Base-by-base conservation (phyloP, 2,329 filamentous ascomycete species). In the Stagonosporopsis chrysanthemi region DNA sequence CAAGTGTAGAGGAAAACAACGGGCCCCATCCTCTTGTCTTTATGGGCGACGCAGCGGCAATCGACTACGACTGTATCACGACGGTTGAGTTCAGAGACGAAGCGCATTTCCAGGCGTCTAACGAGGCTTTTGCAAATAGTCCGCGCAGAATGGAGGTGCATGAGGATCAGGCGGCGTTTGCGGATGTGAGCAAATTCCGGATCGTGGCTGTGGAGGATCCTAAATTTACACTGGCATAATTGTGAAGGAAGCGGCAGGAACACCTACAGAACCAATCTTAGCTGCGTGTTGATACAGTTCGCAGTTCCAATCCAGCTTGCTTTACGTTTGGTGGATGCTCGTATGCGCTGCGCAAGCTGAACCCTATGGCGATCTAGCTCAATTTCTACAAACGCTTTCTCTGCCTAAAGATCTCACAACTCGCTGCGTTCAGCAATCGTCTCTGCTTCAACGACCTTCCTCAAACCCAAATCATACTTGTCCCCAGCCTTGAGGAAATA, bases 401-500 rank as follows among this genome's bases (percentile, higher is more conserved):
- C 19, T 26, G n/a, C 8, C 19, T 4, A 11, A 26, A 38, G 23
- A 22, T 43, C n/a, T 33, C 43, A 56, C 29, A 57, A 17, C n/a
- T 57, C 49, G 19, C 43, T 57, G n/a, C 39, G 33, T n/a, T 49
- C 44, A 11, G 24, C 39, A 15, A 52, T 35, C 1, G 24, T 44
- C 22, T 44, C 54, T 28, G 31, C 12, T 1, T 52, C 39, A 6
- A 52, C 44, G 4, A 70, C 64, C 52, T 61, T 48, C 47, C 64
- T 67, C 28, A 51, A 29, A 0, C 49, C 61, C 23, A 68, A 51
- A 56, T 68, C 63, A 41, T 68, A 69, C 39, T 36, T 62, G 24
- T 70, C 64, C 1, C 66, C 66, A 6, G 58, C 47, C 12, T 56
- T 63, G 14, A 70, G 45, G 22, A 68, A 68, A 35, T 69, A 70